Evolutionary conservation across 2,329 filamentous ascomycete genomes (phyloP).

Genomic region (Monosporascus sp.): DNA sequence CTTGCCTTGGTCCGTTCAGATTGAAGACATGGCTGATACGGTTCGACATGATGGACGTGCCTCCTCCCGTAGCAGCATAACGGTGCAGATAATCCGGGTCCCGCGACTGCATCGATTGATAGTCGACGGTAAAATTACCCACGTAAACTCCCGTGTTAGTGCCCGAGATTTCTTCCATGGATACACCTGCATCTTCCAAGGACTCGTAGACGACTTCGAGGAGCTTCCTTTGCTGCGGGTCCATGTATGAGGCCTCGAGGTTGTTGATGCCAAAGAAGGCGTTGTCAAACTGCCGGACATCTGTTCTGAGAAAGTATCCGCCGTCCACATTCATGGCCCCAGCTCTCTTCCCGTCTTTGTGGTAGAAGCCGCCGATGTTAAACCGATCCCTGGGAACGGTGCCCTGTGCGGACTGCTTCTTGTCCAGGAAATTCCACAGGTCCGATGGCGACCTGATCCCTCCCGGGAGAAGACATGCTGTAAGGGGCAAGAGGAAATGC

Average conservation of each 20-base stretch:
- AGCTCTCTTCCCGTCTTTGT: too few species aligned
- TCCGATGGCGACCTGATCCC: too few species aligned
- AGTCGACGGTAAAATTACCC: conserved; percentile 21
- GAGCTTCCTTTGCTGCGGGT: conserved; percentile 27
- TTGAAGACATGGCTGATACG: conserved; percentile 29
- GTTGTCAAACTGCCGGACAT: conserved; percentile 14
- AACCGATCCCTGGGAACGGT: too few species aligned
- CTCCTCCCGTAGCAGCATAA: conserved; percentile 22
- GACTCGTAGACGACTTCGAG: conserved; percentile 32
- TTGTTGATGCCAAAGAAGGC: conserved; percentile 20
- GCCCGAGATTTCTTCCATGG: conserved; percentile 5
- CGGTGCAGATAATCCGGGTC: conserved; percentile 19
- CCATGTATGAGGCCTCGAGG: conserved; percentile 19
- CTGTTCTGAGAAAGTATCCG: conserved; percentile 15
- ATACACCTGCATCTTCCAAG: conserved; percentile 12
- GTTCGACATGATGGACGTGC: conserved; percentile 23
- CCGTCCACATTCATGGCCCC: too few species aligned
- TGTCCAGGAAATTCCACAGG: too few species aligned
- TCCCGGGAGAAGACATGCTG: too few species aligned
- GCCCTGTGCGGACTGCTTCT: too few species aligned
- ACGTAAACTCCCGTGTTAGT: conserved; percentile 17
- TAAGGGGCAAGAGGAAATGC: too few species aligned
- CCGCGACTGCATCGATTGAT: conserved; percentile 6
- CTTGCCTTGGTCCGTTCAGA: conserved; percentile 21
- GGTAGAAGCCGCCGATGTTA: too few species aligned